Base-by-base conservation (phyloP, 2,329 filamentous ascomycete species). In the Aspergillus thermomutatus region DNA sequence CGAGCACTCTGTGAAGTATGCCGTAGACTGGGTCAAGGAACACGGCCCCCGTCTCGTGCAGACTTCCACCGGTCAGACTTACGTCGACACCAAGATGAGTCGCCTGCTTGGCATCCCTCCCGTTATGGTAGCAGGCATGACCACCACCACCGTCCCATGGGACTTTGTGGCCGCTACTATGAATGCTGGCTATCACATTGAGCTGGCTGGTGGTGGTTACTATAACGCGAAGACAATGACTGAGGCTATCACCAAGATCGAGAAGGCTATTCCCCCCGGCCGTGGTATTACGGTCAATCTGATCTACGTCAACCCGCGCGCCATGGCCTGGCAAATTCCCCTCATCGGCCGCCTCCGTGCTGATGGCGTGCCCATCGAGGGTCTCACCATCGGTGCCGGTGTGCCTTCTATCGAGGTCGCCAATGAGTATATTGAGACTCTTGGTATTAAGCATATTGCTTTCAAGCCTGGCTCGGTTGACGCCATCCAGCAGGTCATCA, bases 11-110 rank as follows among this genome's bases (percentile, higher is more conserved):
- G 11, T 34, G 6, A 34, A 6, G 11, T 34, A 34, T 34, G 28
- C 6, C 28, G 6, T 11, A 6, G 11, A 6, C 28, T 34, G 28
- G 89, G 56, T 97, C 75, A 97, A 93, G 93, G 90, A 96, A 56
- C 92, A 93, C 75, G 91, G 95, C 73, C 92, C 92, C 70, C 92
- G 91, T 17, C 93, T 93, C n/a, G 87, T 86, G 54, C 81, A 97
- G 46, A 86, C 93, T 64, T 91, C 91, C 10, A 86, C 84, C 57
- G 91, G 91, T n/a, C 83, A 90, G 67, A 93, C 89, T 1, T 95
- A 90, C 65, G 91, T 99, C 49, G 92, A 97, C 73, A 99, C 94
- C 60, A 97, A 96, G 80, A 94, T 97, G 88, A 95, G 89, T 75
- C 84, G 91, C 65, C 80, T 96, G 21, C 80, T 96, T 19, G 92